Evolutionary conservation across 305 asterid genomes (phyloP).

Genomic region (Salvia sclarea): DNA sequence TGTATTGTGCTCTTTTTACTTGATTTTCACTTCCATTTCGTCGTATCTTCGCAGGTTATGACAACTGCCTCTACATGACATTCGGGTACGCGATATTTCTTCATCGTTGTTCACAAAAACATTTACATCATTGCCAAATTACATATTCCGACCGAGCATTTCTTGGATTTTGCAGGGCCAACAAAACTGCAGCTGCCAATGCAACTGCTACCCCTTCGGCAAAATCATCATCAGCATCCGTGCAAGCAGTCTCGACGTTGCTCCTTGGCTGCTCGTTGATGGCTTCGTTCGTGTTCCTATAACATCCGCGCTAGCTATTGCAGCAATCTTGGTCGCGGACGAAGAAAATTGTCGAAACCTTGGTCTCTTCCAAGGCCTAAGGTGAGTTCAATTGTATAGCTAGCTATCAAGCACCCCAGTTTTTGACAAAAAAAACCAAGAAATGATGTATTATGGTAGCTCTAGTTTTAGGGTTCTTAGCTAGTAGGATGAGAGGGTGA

Average conservation of each 20-base stretch:
- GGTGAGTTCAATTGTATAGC: constrained; percentile 13
- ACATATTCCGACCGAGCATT: background rate
- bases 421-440: constrained; percentile 22
- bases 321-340: background rate
- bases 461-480: constrained; percentile 21
- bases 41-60: constrained; percentile 68
- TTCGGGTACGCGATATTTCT: constrained; percentile 57
- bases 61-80: constrained; percentile 71
- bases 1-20: no score
- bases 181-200: constrained; percentile 54
- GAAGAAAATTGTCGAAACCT: constrained; percentile 6
- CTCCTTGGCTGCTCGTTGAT: constrained; percentile 40
- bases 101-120: background rate
- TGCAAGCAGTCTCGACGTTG: constrained; percentile 14
- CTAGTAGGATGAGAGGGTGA: constrained; percentile 26
- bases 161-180: constrained; percentile 49
- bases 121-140: background rate
- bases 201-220: constrained; percentile 43
- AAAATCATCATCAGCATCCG: constrained; percentile 47
- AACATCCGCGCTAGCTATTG: background rate
- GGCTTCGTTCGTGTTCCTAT: constrained; percentile 43
- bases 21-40: constrained; percentile 17
- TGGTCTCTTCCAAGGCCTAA: background rate
- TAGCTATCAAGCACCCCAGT: constrained; percentile 25
- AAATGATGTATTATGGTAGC: constrained; percentile 29